These are phyloP conservation scores for Salix purpurea DNA, from an alignment of 345 rosid genomes.

Conservation along the genomic window DNA sequence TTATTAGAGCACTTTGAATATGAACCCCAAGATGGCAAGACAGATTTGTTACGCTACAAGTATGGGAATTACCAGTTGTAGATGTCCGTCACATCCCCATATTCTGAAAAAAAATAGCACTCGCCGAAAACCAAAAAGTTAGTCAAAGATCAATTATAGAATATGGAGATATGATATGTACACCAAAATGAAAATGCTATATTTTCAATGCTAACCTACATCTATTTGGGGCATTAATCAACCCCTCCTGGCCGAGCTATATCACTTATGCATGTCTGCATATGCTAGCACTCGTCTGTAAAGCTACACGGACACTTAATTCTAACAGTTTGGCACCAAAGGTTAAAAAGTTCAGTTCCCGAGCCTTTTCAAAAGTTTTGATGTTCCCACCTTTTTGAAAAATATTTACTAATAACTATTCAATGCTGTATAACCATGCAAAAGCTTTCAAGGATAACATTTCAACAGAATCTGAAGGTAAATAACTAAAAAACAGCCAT, in stretches of 20 bases:
- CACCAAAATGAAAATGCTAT: neutral
- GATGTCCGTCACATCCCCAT: conserved; percentile 92
- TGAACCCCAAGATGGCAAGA: neutral
- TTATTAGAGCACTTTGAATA: neutral
- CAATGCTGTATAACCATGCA: neutral
- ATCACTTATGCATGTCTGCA: neutral
- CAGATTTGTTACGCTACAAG: neutral
- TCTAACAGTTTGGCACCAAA: neutral
- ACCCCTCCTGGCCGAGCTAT: neutral
- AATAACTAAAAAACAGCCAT: neutral
- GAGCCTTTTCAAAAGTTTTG: neutral
- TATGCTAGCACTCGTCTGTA: neutral
- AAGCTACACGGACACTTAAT: too few relatives aligned
- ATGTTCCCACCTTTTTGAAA: neutral
- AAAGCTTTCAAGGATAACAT: neutral
- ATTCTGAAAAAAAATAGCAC: conserved; percentile 49
- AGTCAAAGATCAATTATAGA: conserved; percentile 6
- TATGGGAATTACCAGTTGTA: conserved; percentile 73
- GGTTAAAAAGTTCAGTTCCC: neutral
- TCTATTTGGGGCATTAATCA: neutral
- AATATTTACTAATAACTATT: neutral
- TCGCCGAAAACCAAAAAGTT: neutral
- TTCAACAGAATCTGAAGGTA: neutral
- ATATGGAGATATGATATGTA: neutral
- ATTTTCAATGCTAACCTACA: neutral